phyloP scores from a whole-genome alignment of 352 stramenopile genomes.

The Pythium apleroticum region DNA sequence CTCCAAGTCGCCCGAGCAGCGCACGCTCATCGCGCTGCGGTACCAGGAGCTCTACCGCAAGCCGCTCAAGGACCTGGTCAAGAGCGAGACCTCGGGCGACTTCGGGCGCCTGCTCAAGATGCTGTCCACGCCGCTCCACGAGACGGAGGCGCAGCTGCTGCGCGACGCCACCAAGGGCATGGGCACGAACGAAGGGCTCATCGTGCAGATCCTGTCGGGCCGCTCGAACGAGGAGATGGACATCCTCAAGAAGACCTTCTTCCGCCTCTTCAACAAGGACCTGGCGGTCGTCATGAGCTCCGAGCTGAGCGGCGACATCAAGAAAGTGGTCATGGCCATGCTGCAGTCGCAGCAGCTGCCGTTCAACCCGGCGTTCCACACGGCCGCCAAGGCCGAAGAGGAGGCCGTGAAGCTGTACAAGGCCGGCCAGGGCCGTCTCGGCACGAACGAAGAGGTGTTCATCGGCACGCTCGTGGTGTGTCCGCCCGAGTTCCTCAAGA shows the following conservation, averaged over 20 bases:
- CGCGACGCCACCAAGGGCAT: conserved; percentile 69
- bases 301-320: conserved; percentile 74
- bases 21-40: conserved; percentile 63
- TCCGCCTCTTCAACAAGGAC: conserved; percentile 64
- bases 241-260: conserved; percentile 82
- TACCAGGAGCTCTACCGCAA: conserved; percentile 73
- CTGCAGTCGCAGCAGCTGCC: conserved; percentile 45
- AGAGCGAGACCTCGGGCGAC: conserved; percentile 75
- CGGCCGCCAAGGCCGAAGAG: conserved; percentile 57
- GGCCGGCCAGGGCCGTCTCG: conserved; percentile 65
- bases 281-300: conserved; percentile 60
- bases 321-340: conserved; percentile 72
- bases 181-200: conserved; percentile 67
- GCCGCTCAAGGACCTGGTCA: conserved; percentile 51
- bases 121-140: conserved; percentile 67
- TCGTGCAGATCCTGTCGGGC: conserved; percentile 65
- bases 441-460: conserved; percentile 76
- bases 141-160: conserved; percentile 72
- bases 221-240: conserved; percentile 80
- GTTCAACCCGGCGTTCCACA: conserved; percentile 70
- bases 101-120: conserved; percentile 69
- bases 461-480: conserved; percentile 58
- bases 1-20: conserved; percentile 64
- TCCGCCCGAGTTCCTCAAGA: conserved; percentile 58
- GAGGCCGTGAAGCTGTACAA: conserved; percentile 73